Evolutionary conservation across 2,329 filamentous ascomycete species (phyloP).

Genomic region (Colletotrichum karsti): DNA sequence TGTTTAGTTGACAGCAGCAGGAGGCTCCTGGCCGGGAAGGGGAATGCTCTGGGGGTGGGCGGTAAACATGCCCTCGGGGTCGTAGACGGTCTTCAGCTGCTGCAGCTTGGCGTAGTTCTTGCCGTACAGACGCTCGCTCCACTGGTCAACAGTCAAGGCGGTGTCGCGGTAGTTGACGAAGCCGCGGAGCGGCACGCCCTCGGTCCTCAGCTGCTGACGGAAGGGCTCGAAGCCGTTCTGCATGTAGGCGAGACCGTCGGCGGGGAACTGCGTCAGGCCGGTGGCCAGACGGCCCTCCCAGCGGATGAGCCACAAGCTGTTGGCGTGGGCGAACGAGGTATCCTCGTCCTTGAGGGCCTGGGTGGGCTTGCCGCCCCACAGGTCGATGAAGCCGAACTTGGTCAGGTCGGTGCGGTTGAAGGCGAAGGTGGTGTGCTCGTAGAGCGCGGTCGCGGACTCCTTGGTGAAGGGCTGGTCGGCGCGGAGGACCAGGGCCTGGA

Average conservation of each 20-base stretch:
- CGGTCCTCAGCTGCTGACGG: conserved; percentile 6
- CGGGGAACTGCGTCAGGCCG: conserved; percentile 57
- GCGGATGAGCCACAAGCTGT: conserved; percentile 48
- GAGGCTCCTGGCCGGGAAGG: conserved; percentile 19
- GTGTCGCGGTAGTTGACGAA: conserved; percentile 31
- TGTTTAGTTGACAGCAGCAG: conserved; percentile 10
- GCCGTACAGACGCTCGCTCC: conserved; percentile 29
- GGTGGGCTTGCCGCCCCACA: conserved; percentile 25
- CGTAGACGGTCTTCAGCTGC: conserved; percentile 25
- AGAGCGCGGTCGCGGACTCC: conserved; percentile 16
- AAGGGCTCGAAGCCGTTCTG: conserved; percentile 48
- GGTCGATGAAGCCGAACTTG: conserved; percentile 27
- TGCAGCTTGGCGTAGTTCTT: conserved; percentile 25
- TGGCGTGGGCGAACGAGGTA: conserved; percentile 47
- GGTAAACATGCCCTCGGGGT: conserved; percentile 30
- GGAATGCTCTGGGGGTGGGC: conserved; percentile 28
- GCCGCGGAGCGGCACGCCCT: conserved; percentile 22
- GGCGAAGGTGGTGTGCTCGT: conserved; percentile 17
- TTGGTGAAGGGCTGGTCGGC: conserved; percentile 27
- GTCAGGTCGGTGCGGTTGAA: conserved; percentile 29
- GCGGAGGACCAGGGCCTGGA: conserved; percentile 27
- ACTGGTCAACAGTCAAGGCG: conserved; percentile 19
- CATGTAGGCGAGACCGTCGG: conserved; percentile 54
- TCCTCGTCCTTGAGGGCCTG: conserved; percentile 43
- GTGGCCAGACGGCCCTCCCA: conserved; percentile 24